phyloP scores from a whole-genome alignment of 257 asterid species.

The Haberlea rhodopensis region DNA sequence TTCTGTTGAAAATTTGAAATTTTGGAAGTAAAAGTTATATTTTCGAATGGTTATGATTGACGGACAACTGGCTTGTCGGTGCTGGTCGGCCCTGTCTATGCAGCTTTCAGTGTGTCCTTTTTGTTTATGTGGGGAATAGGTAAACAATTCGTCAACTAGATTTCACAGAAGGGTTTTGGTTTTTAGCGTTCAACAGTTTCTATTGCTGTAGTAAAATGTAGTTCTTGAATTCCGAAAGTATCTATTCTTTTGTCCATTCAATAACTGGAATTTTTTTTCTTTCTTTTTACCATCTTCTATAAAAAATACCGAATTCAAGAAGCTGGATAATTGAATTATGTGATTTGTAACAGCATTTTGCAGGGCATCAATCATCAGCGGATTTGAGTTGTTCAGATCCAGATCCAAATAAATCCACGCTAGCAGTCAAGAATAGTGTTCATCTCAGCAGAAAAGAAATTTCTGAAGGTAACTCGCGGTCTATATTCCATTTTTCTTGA shows the following conservation, averaged over 20 bases:
- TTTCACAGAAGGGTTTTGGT: conserved; percentile 4
- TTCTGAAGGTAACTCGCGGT: conserved; percentile 83
- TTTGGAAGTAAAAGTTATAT: too few species aligned
- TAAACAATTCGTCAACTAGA: background rate
- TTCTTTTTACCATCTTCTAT: too few species aligned
- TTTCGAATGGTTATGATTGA: too few species aligned
- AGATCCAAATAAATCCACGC: conserved; percentile 63
- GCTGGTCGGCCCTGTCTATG: background rate
- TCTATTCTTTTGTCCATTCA: too few species aligned
- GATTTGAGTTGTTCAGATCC: conserved; percentile 43
- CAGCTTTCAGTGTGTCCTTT: background rate
- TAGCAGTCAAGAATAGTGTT: conserved; percentile 43
- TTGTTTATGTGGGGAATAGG: background rate
- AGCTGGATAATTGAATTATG: conserved; percentile 31
- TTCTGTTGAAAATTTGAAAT: too few species aligned
- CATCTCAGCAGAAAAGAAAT: conserved; percentile 59
- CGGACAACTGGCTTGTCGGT: too few species aligned
- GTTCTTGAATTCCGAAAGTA: background rate
- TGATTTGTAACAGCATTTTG: conserved; percentile 48
- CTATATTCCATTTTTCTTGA: conserved; percentile 21
- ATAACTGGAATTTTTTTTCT: too few species aligned
- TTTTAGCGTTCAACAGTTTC: background rate
- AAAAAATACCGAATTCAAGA: conserved; percentile 9
- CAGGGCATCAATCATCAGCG: conserved; percentile 38
- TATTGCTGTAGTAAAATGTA: background rate